Base-by-base conservation (phyloP, 192 early-diverging fungal species). In the Umbelopsis vinacea region DNA sequence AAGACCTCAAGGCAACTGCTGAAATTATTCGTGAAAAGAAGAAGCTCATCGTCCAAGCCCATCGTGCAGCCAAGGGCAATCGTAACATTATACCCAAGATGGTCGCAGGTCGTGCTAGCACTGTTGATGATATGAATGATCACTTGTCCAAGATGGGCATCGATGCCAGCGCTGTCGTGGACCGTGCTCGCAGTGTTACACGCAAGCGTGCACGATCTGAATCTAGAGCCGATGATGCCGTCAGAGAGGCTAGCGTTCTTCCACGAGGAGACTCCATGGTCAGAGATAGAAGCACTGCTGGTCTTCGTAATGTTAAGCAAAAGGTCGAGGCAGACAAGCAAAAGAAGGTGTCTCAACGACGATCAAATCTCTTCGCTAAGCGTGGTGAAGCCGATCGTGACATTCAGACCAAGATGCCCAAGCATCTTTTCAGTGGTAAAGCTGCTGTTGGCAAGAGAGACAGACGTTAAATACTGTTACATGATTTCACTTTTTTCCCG, bases 371-470 rank as follows among this genome's bases (percentile, higher is more conserved):
- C 71, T 84, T 89, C 71, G 96, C 93, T 55, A 89, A 88, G 63
- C 85, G 87, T 29, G 96, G 97, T 73, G 98, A 99, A 82, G 83
- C 94, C n/a, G 98, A 99, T 79, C 89, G 97, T 76, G 81, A 80
- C n/a, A 96, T 99, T 70, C 78, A 82, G 66, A 89, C 87, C 71
- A 97, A 98, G 86, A 94, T 92, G 92, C 98, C 98, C 53, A 98
- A 97, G 85, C 98, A 99, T 80, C 87, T 99, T 89, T 98, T 97
- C 78, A 81, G 92, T 24, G 94, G 94, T 73, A 99, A 99, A 87
- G 88, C 92, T 71, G 85, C 86, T 53, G 88, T 88, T 47, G 94
- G 93, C 67, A 89, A 91, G 63, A 88, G 86, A 74, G 92, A 94
- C 81, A 90, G 90, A 72, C 89, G 94, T 81, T 96, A 91, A 84